Base-by-base conservation (phyloP, 768 basidiomycete species). In the Pulveroboletus sp. region DNA sequence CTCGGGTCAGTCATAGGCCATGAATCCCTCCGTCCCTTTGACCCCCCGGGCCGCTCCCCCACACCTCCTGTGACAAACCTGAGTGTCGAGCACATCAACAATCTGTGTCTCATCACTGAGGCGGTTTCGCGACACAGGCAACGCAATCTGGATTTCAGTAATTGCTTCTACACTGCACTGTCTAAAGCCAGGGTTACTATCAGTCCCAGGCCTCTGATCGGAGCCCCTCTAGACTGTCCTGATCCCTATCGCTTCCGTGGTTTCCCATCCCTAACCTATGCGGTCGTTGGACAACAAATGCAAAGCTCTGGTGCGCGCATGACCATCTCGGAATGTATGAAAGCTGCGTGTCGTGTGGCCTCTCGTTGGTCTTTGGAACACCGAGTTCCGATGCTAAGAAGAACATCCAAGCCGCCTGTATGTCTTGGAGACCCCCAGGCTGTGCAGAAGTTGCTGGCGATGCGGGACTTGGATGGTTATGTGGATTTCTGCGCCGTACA, bases 251-350 rank as follows among this genome's bases (percentile, higher is more conserved):
- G 63, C 58, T 60, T 67, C 59, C 66, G 57, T 53, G 88, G 76
- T 21, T 84, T 79, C 66, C 88, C 75, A 8, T 56, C 67, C 17
- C 64, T 78, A 17, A 58, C 55, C 6, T 89, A 85, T 61, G 54
- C 51, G 2, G 76, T 87, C 2, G 50, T 37, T 0, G 47, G 59
- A 3, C 40, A 53, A 15, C 56, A 57, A 8, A 55, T 57, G 14
- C 4, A 46, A 4, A 71, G 71, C 15, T 32, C 37, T 2, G 81
- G 83, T 24, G 56, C 86, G 15, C 76, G 79, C 37, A 57, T 64
- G 41, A 59, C 91, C 46, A 82, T 99, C 10, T 73, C 83, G 0
- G 93, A 96, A 66, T 73, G 77, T 58, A 93, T 93, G 85, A 87
- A 92, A 60, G 61, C 84, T 15, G 92, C 90, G 0, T 84, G 82